Base-by-base conservation (phyloP, 306 rosid genomes). In the Canavalia gladiata region DNA sequence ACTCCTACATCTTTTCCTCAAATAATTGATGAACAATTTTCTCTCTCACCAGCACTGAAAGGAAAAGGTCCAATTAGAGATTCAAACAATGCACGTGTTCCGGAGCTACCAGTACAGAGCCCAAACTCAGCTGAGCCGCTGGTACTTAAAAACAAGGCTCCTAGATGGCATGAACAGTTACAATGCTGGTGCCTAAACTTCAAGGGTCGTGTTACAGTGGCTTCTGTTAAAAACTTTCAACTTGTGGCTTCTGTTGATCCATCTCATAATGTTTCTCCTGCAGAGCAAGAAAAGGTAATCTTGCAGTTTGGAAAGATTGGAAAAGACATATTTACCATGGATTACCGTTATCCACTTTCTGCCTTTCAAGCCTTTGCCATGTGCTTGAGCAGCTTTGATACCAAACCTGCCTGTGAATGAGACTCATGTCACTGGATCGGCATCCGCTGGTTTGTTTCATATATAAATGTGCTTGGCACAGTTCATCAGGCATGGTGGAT, bases 141-240 rank as follows among this genome's bases (percentile, higher is more conserved):
- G 72, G 82, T 83, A 67, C 90, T 92, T 52, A 91, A 92, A 83
- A 91, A 90, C 83, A 92, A 92, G 89, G 87, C 92, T 83, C 97
- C 97, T 50, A 82, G 97, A 85, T 95, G 97, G 97, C 97, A 95
- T 50, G 99, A 95, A 80, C 95, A 92, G 81, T 86, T 93, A 50
- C 97, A 91, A 37, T 91, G 95, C 81, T 95, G 97, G 97, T 93
- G 97, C 90, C 87, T 95, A 59, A 91, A 91, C 74, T 95, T 95
- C 88, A 88, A 87, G 68, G 97, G 97, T 29, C 92, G 97, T 11
- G 97, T 89, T 60, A 93, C 97, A 0, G 98, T 93, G 77, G 97
- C 99, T 8, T 94, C 98, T 7, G 97, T 90, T 12, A 90, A 91
- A 87, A 95, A 95, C 84, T 93, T 95, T 75, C 99, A 95, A 81